Percentiles rank a stretch among this genome's conserved stretches.
Evolutionary conservation across 176 grass and related monocot genomes (phyloP).

Genomic region (Saccharum spontaneum): DNA sequence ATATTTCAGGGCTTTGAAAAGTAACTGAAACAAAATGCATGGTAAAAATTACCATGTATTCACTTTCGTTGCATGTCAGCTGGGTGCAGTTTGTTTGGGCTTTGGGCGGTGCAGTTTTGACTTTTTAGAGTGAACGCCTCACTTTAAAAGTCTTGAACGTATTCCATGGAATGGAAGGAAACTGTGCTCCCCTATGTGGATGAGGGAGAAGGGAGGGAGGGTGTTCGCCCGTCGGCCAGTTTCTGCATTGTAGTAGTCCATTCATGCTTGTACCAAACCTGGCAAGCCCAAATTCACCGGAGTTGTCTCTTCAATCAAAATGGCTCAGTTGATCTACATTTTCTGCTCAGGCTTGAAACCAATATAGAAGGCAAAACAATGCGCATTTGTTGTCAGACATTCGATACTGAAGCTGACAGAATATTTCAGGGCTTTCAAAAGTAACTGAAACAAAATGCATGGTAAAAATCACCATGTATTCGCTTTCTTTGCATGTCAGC

Average conservation of each 20-base stretch:
- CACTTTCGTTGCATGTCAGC: background rate
- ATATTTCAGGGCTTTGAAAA: background rate
- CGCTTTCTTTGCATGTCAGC: background rate
- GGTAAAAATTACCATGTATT: background rate
- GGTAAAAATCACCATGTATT: background rate
- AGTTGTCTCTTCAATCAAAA: background rate
- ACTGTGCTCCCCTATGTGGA: background rate
- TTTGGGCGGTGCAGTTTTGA: no score
- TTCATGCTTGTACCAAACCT: background rate
- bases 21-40: background rate
- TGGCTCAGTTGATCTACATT: background rate
- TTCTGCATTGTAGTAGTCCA: background rate
- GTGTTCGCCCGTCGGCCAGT: background rate
- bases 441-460: background rate
- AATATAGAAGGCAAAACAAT: background rate
- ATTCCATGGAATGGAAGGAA: background rate
- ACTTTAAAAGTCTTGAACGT: background rate
- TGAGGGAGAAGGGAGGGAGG: background rate
- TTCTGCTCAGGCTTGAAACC: background rate
- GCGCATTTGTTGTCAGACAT: background rate
- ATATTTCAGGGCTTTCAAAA: background rate
- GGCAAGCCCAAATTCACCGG: background rate
- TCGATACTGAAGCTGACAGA: background rate
- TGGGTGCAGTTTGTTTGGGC: background rate
- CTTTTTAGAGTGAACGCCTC: no score